Percentiles rank a stretch among this genome's conserved stretches.
Conservation (phyloP, 2,329 filamentous ascomycete genomes). For the Venturia nashicola region DNA sequence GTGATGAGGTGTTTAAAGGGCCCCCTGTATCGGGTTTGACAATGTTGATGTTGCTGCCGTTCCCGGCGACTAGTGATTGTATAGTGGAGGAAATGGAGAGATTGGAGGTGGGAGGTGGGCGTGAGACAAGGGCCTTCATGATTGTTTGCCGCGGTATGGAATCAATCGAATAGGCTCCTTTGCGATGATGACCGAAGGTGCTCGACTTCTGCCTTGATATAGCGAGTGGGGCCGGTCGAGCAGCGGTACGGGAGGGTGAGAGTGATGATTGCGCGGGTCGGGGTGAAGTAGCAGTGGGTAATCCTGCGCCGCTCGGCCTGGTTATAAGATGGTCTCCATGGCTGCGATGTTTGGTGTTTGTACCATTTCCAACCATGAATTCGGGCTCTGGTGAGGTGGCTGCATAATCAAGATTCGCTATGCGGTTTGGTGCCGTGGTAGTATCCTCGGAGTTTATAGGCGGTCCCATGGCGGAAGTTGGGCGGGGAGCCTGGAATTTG, state of each 20-base stretch:
- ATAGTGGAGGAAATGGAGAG: constrained; percentile 51
- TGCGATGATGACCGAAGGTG: constrained; percentile 2
- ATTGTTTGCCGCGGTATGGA: constrained; percentile 66
- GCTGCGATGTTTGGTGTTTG: not conserved
- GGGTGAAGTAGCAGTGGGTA: not conserved
- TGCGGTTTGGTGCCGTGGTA: not conserved
- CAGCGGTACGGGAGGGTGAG: not conserved
- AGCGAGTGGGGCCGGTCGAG: not conserved
- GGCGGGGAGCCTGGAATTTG: not conserved
- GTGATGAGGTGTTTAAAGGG: constrained; percentile 33
- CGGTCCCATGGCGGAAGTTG: not conserved
- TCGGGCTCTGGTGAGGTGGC: not conserved
- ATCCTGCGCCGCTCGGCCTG: not conserved
- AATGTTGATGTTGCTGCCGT: constrained; percentile 12
- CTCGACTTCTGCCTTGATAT: not conserved
- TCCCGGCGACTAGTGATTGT: constrained; percentile 40
- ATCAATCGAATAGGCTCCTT: constrained; percentile 43
- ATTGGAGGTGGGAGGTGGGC: constrained; percentile 40
- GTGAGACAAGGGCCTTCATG: constrained; percentile 67
- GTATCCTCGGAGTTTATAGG: not conserved
- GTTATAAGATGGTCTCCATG: not conserved
- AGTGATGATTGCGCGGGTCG: not conserved
- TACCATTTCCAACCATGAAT: not conserved
- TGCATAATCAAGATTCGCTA: not conserved
- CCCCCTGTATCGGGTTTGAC: constrained; percentile 16